Percentiles rank a stretch among this genome's conserved stretches.
These are phyloP conservation scores for Prinsepia uniflora DNA, from an alignment of 306 rosid genomes.

Conservation along the genomic window DNA sequence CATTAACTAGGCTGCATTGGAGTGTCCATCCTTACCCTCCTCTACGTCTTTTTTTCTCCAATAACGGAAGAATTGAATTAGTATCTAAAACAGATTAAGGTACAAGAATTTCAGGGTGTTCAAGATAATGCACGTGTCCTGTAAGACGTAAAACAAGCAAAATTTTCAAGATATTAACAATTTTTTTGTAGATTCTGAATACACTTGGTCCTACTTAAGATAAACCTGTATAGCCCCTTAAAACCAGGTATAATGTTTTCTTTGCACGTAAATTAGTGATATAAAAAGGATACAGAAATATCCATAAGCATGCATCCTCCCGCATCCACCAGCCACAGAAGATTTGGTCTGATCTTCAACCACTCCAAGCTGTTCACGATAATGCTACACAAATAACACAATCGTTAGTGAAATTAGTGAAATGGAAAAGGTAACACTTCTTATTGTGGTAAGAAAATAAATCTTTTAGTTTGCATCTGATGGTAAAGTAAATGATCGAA, in stretches of 20 bases:
- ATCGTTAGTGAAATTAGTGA: neutral
- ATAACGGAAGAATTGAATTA: conserved; percentile 51
- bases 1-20: conserved; percentile 26
- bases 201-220: neutral
- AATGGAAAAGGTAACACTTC: neutral
- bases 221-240: neutral
- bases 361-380: conserved; percentile 66
- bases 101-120: neutral
- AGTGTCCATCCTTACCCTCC: conserved; percentile 13
- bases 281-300: conserved; percentile 61
- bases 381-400: conserved; percentile 43
- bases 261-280: neutral
- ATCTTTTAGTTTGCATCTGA: neutral
- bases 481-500: neutral
- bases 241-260: neutral
- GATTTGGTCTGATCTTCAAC: conserved; percentile 62
- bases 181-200: neutral
- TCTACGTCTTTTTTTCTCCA: conserved; percentile 10
- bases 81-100: conserved; percentile 53
- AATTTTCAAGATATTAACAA: neutral
- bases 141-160: neutral
- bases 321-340: conserved; percentile 93
- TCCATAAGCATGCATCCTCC: conserved; percentile 83
- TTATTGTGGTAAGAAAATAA: neutral
- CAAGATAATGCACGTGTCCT: neutral